Conservation (phyloP, 2,329 filamentous ascomycete species). For the Cladophialophora immunda region DNA sequence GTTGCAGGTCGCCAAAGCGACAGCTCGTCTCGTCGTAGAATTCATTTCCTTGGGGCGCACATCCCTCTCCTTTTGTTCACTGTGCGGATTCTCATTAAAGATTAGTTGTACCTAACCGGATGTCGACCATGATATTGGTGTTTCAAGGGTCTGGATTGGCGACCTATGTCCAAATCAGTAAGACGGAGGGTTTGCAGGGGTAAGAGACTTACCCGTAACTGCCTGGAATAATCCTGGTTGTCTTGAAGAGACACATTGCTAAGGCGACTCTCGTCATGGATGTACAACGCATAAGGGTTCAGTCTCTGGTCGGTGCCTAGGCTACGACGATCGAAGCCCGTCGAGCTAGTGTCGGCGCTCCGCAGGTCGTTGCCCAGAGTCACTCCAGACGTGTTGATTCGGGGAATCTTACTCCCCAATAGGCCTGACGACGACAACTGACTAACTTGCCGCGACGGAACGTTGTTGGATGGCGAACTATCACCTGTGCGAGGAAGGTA, state of each 20-base stretch:
- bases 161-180: constrained; percentile 35
- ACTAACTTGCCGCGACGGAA: constrained; percentile 42
- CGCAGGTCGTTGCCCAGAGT: constrained; percentile 28
- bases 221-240: constrained; percentile 58
- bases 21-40: constrained; percentile 33
- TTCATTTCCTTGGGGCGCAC: constrained; percentile 26
- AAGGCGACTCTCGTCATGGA: constrained; percentile 51
- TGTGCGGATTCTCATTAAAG: constrained; percentile 17
- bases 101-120: constrained; percentile 15
- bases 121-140: background rate
- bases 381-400: constrained; percentile 37
- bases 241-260: constrained; percentile 58
- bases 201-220: constrained; percentile 35
- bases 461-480: constrained; percentile 35
- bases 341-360: constrained; percentile 30
- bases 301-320: constrained; percentile 53
- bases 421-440: constrained; percentile 42
- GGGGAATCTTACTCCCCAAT: constrained; percentile 36
- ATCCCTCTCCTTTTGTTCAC: background rate
- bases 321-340: constrained; percentile 37
- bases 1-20: constrained; percentile 29
- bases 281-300: constrained; percentile 53
- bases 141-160: constrained; percentile 40
- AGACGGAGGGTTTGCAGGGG: too few relatives aligned
- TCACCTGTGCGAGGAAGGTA: constrained; percentile 34